These are phyloP conservation scores for Monilinia laxa DNA, from an alignment of 2,329 filamentous ascomycete genomes.

Conservation along the genomic window DNA sequence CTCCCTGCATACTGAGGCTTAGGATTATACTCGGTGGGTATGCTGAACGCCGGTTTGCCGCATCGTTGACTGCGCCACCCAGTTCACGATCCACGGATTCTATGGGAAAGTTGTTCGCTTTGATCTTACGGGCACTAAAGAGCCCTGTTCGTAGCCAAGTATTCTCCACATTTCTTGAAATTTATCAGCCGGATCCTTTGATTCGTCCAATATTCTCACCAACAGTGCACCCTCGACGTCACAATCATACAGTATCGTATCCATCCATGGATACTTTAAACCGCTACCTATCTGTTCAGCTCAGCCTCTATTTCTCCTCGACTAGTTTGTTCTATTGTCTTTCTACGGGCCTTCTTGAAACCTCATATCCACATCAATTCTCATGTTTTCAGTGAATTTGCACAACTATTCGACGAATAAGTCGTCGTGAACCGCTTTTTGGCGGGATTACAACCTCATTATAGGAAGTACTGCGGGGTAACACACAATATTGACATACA, in stretches of 20 bases:
- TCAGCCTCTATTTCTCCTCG: conserved; percentile 6
- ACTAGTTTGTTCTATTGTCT: not conserved
- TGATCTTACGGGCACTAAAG: not conserved
- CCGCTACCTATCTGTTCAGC: conserved; percentile 16
- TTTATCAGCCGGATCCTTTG: not conserved
- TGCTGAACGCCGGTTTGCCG: not conserved
- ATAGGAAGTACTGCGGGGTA: conserved; percentile 3
- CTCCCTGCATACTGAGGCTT: conserved; percentile 4
- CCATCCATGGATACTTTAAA: not conserved
- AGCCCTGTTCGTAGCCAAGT: not conserved
- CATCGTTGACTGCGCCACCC: not conserved
- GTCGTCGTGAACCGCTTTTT: not conserved
- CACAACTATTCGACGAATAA: not conserved
- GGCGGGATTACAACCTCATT: not conserved
- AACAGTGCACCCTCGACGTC: not conserved
- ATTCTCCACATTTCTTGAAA: not conserved
- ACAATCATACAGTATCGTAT: conserved; percentile 11
- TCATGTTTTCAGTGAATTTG: not conserved
- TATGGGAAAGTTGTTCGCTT: not conserved
- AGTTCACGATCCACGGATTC: not conserved
- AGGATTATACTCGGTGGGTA: conserved; percentile 7
- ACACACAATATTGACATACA: not conserved
- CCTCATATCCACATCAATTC: not conserved
- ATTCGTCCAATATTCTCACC: conserved; percentile 2
- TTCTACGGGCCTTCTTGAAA: conserved; percentile 13